Evolutionary conservation across 441 rosid species (phyloP).

Genomic region (Pelargonium citronellum): DNA sequence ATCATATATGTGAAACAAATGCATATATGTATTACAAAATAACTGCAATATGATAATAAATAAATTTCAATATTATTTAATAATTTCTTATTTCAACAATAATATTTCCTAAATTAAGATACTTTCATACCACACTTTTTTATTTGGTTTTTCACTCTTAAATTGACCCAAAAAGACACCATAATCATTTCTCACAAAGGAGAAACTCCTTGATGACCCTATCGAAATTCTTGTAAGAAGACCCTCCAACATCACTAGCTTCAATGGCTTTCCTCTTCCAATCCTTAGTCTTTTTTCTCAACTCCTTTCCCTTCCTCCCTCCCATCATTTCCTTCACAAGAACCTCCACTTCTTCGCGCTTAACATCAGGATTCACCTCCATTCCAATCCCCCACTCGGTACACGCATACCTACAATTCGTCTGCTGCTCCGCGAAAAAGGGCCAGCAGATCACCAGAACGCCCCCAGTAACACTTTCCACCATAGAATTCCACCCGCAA

Average conservation of each 20-base stretch:
- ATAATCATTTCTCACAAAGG: too few species aligned
- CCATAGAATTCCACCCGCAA: conserved; percentile 27
- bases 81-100: too few species aligned
- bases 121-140: too few species aligned
- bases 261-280: conserved; percentile 31
- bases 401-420: conserved; percentile 26
- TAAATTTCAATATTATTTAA: too few species aligned
- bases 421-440: conserved; percentile 23
- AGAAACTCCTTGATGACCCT: neutral
- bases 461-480: conserved; percentile 21
- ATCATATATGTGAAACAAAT: too few species aligned
- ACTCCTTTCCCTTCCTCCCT: conserved; percentile 21
- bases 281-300: conserved; percentile 21
- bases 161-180: too few species aligned
- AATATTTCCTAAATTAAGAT: too few species aligned
- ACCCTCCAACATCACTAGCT: conserved; percentile 22
- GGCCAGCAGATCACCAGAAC: conserved; percentile 32
- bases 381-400: conserved; percentile 27
- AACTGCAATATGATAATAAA: too few species aligned
- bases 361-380: conserved; percentile 26
- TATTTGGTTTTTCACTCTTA: too few species aligned
- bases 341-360: conserved; percentile 16
- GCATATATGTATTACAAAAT: too few species aligned
- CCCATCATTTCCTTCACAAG: conserved; percentile 26
- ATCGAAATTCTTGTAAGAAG: conserved; percentile 10